These are phyloP conservation scores for Auriscalpium orientale DNA, from an alignment of 768 basidiomycete genomes.

Conservation along the genomic window DNA sequence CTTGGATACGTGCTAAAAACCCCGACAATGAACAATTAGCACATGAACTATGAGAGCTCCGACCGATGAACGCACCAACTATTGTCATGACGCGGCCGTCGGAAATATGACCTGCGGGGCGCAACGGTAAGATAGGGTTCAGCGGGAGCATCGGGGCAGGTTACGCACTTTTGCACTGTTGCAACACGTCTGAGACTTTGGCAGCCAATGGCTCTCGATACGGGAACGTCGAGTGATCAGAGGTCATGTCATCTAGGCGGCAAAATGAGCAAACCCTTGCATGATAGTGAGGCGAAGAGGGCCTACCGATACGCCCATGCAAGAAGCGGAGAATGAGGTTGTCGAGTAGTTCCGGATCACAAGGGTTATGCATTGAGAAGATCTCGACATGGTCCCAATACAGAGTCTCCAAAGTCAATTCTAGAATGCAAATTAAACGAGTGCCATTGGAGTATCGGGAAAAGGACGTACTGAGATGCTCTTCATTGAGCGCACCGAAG, in stretches of 20 bases:
- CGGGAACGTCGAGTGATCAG: background rate
- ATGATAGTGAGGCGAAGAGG: background rate
- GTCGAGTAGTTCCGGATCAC: background rate
- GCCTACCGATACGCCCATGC: background rate
- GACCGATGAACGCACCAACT: no score
- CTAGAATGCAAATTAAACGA: no score
- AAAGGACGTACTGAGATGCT: background rate
- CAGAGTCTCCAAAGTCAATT: background rate
- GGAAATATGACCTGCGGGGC: no score
- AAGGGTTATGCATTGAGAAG: background rate
- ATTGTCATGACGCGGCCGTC: no score
- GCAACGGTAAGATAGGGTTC: no score
- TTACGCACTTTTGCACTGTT: background rate
- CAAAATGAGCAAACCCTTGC: background rate
- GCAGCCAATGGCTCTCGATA: background rate
- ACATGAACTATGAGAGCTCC: no score
- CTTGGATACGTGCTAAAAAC: background rate
- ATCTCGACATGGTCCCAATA: constrained; percentile 1
- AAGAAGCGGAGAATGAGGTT: background rate
- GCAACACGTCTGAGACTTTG: background rate
- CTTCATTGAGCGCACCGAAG: no score
- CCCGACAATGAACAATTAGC: no score
- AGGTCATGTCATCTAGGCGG: background rate
- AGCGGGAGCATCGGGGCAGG: no score
- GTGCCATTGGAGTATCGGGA: no score